These are phyloP conservation scores for Phytopythium ostracodes DNA, from an alignment of 352 stramenopile species.

Conservation along the genomic window DNA sequence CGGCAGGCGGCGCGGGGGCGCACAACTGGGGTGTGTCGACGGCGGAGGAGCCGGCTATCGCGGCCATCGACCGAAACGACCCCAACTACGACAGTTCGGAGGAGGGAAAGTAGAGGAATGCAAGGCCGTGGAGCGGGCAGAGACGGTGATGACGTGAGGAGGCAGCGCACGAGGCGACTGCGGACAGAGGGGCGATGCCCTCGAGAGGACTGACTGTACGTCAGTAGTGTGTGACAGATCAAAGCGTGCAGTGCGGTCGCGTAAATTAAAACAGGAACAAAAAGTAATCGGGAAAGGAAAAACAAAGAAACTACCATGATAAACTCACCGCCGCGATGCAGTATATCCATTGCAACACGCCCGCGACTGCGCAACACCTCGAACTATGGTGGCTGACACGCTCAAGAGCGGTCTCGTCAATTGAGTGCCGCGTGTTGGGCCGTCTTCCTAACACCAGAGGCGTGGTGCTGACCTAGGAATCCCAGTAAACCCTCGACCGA, in stretches of 20 bases:
- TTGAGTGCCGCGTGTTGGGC: too few relatives aligned
- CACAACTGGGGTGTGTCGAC: slow-evolving; percentile 78
- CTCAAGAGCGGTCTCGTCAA: too few relatives aligned
- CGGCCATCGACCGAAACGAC: slow-evolving; percentile 60
- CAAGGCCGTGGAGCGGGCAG: not conserved
- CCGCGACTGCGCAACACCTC: too few relatives aligned
- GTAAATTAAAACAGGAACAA: slow-evolving; percentile 5
- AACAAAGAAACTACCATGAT: too few relatives aligned
- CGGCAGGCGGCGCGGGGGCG: slow-evolving; percentile 62
- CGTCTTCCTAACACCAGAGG: too few relatives aligned
- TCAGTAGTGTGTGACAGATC: not conserved
- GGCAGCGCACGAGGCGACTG: not conserved
- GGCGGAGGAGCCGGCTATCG: slow-evolving; percentile 30
- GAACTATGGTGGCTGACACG: too few relatives aligned
- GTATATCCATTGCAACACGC: not conserved
- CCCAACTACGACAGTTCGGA: slow-evolving; percentile 72
- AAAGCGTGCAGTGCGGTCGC: not conserved
- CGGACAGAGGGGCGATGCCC: not conserved
- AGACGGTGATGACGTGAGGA: not conserved
- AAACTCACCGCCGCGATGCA: not conserved
- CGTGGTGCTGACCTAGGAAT: too few relatives aligned
- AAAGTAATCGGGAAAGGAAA: not conserved
- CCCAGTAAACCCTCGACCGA: too few relatives aligned
- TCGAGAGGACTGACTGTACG: not conserved
- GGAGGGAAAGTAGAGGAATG: slow-evolving; percentile 16